These are phyloP conservation scores for Entamoeba histolytica DNA, from an alignment of 208 protist genomes.

Conservation along the genomic window DNA sequence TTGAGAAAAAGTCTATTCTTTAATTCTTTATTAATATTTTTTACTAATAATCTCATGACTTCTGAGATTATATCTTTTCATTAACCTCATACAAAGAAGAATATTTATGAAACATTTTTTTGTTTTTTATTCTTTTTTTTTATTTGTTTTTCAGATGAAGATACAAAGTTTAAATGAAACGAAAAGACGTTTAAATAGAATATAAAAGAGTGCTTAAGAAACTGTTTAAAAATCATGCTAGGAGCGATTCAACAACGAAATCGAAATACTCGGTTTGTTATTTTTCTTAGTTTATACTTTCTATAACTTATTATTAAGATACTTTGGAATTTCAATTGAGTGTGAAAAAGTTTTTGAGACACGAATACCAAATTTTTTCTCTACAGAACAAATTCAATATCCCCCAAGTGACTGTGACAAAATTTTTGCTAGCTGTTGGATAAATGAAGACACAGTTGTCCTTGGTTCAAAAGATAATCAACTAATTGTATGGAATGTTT, in stretches of 20 bases:
- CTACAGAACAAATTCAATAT: background rate
- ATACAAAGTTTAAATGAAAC: background rate
- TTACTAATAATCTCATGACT: no score
- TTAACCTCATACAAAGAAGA: background rate
- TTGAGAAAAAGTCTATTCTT: no score
- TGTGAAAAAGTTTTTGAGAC: background rate
- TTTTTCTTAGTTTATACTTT: no score
- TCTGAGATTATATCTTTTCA: background rate
- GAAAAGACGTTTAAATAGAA: background rate
- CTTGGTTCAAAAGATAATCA: background rate
- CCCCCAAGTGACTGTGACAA: background rate
- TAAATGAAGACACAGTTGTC: background rate
- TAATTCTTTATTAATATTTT: no score
- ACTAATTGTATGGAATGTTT: background rate
- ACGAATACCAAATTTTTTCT: background rate
- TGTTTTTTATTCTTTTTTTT: no score
- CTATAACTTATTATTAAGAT: no score
- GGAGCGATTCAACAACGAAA: background rate
- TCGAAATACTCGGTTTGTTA: no score
- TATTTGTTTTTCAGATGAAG: no score
- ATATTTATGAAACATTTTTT: background rate
- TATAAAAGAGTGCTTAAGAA: background rate
- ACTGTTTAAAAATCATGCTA: background rate
- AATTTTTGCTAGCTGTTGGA: background rate
- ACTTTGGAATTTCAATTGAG: background rate